Conservation (phyloP, 495 filamentous ascomycete species). For the Penicillium daleae region DNA sequence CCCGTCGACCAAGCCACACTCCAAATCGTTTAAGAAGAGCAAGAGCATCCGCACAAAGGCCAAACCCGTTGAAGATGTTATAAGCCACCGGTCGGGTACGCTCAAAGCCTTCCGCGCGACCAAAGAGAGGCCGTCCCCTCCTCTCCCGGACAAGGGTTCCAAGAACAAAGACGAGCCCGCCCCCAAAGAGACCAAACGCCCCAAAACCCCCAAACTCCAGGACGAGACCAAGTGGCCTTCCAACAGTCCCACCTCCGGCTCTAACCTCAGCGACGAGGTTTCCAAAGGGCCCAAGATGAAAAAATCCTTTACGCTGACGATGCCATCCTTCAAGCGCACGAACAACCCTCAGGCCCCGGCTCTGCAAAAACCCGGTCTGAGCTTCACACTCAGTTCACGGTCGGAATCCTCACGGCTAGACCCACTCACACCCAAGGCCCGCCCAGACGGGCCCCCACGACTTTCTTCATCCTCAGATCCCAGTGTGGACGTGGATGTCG, state of each 20-base stretch:
- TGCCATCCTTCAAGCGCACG: constrained; percentile 22
- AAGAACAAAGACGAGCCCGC: neutral
- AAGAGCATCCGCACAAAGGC: constrained; percentile 5
- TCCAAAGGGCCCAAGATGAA: constrained; percentile 9
- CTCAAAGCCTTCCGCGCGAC: neutral
- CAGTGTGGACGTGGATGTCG: constrained; percentile 9
- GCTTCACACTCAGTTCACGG: constrained; percentile 17
- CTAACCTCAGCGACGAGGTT: neutral
- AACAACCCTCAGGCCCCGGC: neutral
- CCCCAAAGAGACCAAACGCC: neutral
- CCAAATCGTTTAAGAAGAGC: constrained; percentile 11
- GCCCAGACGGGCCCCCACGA: constrained; percentile 1
- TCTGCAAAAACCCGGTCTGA: constrained; percentile 4
- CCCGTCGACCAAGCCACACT: constrained; percentile 33
- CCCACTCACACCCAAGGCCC: constrained; percentile 11
- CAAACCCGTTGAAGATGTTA: neutral
- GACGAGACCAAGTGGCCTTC: neutral
- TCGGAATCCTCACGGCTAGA: constrained; percentile 20
- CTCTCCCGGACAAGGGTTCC: neutral
- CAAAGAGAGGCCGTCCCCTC: neutral
- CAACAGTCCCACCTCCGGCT: neutral
- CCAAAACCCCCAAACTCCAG: neutral
- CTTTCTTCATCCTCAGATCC: constrained; percentile 21
- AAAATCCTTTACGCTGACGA: constrained; percentile 24
- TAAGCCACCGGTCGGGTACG: neutral